These are phyloP conservation scores for Primulina tabacum DNA, from an alignment of 257 asterid species.

Conservation along the genomic window DNA sequence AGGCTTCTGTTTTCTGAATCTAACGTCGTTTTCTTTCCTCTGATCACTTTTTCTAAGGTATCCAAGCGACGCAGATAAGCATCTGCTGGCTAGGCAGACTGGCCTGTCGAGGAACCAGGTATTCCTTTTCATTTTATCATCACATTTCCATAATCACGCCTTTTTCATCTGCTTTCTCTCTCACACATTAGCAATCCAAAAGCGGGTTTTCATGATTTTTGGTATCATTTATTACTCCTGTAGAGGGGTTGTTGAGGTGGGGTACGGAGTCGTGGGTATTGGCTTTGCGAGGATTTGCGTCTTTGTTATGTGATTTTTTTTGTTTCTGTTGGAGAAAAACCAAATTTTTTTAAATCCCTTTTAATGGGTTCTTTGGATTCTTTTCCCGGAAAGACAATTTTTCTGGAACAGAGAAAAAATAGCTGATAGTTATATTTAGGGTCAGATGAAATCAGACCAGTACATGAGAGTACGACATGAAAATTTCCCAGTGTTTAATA, in stretches of 20 bases:
- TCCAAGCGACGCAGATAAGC: slow-evolving; percentile 99
- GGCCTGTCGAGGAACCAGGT: slow-evolving; percentile 98
- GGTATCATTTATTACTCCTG: background rate
- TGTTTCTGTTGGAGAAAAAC: slow-evolving; percentile 19
- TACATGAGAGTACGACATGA: slow-evolving; percentile 24
- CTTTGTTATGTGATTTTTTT: slow-evolving; percentile 5
- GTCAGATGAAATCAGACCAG: background rate
- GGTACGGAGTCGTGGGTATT: background rate
- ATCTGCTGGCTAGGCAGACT: slow-evolving; percentile 97
- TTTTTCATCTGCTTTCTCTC: background rate
- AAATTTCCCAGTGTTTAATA: slow-evolving; percentile 31
- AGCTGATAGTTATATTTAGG: slow-evolving; percentile 4
- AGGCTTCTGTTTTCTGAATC: slow-evolving; percentile 30
- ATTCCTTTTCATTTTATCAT: background rate
- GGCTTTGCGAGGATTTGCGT: slow-evolving; percentile 18
- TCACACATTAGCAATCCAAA: background rate
- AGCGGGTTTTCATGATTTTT: background rate
- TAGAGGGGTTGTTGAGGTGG: background rate
- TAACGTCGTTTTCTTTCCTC: slow-evolving; percentile 54
- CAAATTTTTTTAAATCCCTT: background rate
- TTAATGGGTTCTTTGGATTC: slow-evolving; percentile 15
- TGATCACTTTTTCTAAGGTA: slow-evolving; percentile 78
- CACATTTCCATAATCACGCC: background rate
- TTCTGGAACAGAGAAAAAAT: slow-evolving; percentile 25
- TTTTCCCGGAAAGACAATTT: slow-evolving; percentile 2